These are phyloP conservation scores for Fusarium hainanense DNA, from an alignment of 2,329 filamentous ascomycete genomes.

Conservation along the genomic window DNA sequence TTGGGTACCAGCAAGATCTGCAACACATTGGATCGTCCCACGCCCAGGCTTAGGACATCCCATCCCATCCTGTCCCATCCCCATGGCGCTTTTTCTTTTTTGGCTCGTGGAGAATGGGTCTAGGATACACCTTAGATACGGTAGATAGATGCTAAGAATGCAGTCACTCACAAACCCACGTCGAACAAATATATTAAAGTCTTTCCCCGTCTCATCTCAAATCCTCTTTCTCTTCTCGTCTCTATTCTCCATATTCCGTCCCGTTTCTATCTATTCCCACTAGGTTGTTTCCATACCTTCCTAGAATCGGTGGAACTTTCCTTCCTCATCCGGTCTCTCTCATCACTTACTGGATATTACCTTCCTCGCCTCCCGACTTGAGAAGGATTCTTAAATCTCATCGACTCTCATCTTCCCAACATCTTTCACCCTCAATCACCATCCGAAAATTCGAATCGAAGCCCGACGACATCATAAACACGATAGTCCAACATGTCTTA, in stretches of 20 bases:
- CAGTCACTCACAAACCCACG: constrained; percentile 4
- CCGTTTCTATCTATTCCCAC: constrained; percentile 19
- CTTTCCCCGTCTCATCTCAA: constrained; percentile 28
- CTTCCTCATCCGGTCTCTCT: constrained; percentile 20
- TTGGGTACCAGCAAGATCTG: constrained; percentile 26
- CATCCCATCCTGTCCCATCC: constrained; percentile 23
- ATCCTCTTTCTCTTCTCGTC: not conserved
- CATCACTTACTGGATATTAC: constrained; percentile 8
- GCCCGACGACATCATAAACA: constrained; percentile 1
- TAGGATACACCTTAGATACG: not conserved
- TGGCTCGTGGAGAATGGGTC: constrained; percentile 29
- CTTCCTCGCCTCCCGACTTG: constrained; percentile 7
- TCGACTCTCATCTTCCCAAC: not conserved
- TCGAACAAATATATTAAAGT: constrained; percentile 33
- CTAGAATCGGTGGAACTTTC: constrained; percentile 21
- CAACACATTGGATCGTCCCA: constrained; percentile 25
- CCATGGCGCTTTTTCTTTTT: constrained; percentile 8
- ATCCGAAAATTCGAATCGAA: constrained; percentile 21
- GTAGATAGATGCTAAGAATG: constrained; percentile 2
- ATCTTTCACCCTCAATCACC: constrained; percentile 2
- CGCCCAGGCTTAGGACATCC: constrained; percentile 22
- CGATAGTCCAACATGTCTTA: constrained; percentile 64
- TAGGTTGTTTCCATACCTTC: constrained; percentile 27
- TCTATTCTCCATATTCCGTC: constrained; percentile 14
- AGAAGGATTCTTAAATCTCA: constrained; percentile 9